Evolutionary conservation across 1,284 basidiomycete genomes (phyloP), one percentile per base, ranked within the genome.

Genomic region (Xerocomus amazonicus): DNA sequence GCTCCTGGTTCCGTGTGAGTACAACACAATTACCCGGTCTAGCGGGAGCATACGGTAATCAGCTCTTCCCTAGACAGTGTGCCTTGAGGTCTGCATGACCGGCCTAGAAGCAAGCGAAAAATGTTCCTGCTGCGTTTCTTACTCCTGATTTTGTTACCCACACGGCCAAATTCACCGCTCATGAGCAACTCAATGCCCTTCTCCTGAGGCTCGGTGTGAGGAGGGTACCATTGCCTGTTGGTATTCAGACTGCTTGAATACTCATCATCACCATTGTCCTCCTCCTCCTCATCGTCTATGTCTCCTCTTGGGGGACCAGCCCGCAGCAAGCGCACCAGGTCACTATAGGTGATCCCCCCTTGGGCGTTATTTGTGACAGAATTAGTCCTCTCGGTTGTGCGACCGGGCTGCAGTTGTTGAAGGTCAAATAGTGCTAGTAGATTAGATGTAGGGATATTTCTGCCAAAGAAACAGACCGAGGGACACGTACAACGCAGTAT

Each of bases 91-190:
- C 62, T 59, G 32, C 64, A 65, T 9, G 69, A 63, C 47, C 76
- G 70, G 42, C 74, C 71, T 37, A 77, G 61, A 9, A 87, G 59
- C n/a, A 68, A 57, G 51, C 70, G 74, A 12, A 80, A 70, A 12
- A 85, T 51, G 56, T 80, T 86, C 34, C 53, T 64, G 27, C 55
- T 50, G 3, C 63, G 54, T 44, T 68, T 65, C 34, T 65, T 70
- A 28, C 67, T 70, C 48, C 68, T 70, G 16, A 75, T 60, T 61
- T 82, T 82, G 38, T 73, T 71, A 17, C 72, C 70, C 31, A 87
- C 73, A 46, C 80, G 73, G 6, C 95, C 94, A 69, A 97, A 98
- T 48, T 97, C 92, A 42, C 95, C 95, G 52, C 84, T 76, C 55
- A 78, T 77, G 6, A 92, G 74, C 8, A 98, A 74, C 42, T 82